A percentile compares a stretch with the other conserved stretches of the same genome.
phyloP scores from a whole-genome alignment of 208 protist genomes.

The Trichomonas tenax region DNA sequence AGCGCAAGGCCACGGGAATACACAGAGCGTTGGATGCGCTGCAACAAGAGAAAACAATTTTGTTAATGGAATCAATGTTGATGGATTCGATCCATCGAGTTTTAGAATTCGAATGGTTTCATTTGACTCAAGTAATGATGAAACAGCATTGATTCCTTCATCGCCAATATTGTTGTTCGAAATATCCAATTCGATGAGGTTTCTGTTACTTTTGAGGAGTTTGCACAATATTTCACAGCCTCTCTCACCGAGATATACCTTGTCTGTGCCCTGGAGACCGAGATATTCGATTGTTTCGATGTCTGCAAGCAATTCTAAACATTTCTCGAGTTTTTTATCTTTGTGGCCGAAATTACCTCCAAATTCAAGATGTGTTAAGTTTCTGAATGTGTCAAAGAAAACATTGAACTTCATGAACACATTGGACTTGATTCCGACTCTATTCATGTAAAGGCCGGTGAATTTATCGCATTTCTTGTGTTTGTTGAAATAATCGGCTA shows the following conservation, averaged over 20 bases:
- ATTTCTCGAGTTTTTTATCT: background rate
- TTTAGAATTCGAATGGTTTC: background rate
- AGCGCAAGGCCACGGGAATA: background rate
- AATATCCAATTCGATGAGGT: background rate
- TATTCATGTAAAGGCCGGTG: background rate
- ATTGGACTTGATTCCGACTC: background rate
- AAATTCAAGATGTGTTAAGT: background rate
- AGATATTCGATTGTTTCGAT: background rate
- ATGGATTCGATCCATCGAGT: background rate
- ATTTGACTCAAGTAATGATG: background rate
- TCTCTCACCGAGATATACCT: background rate
- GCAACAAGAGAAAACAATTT: background rate
- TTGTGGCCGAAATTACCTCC: background rate
- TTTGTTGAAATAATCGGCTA: background rate
- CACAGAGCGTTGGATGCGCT: background rate
- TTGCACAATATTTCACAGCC: background rate
- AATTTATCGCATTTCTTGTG: background rate
- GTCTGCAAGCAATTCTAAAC: background rate
- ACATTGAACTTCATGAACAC: background rate
- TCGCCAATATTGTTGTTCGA: background rate
- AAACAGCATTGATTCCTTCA: background rate
- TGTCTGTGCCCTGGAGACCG: background rate
- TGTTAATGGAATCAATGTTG: background rate
- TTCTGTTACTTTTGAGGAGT: background rate
- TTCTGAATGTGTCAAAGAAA: background rate